Base-by-base conservation (phyloP, 2,329 filamentous ascomycete species). In the Trichoderma pleuroti region DNA sequence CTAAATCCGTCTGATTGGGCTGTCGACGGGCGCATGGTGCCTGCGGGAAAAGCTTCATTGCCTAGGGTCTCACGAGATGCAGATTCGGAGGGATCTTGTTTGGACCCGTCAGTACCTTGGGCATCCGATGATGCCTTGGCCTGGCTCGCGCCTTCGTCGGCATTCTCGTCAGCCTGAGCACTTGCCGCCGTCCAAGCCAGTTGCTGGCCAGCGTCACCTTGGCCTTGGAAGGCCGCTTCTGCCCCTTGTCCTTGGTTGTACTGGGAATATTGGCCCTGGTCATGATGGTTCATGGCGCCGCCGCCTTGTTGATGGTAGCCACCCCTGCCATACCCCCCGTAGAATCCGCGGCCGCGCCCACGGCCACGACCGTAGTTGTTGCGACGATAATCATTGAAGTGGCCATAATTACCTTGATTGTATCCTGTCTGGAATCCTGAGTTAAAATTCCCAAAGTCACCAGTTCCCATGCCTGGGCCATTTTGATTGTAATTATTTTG, bases 401-500 rank as follows among this genome's bases (percentile, higher is more conserved):
- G 84, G 83, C 90, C 90, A 89, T 92, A 94, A 87, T 93, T 93
- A 90, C 91, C 91, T 89, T 91, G 89, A 88, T 90, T 91, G 88
- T 86, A 91, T 85, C 88, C 92, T 90, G 90, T 91, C 82, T 87
- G 87, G 86, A 88, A 93, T 84, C 90, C 90, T 86, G 89, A 86
- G 86, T 92, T 91, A 88, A 91, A 90, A 84, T 88, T 87, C 84
- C 91, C 91, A 89, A 88, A 93, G 84, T 93, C 91, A 92, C 90
- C 90, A 86, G 87, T 86, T 84, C 89, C 90, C 88, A 92, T 92
- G 86, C 90, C 89, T 87, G 88, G 87, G 88, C 89, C 90, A 92
- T 89, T 93, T 92, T 91, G 85, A 90, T 90, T 94, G 90, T 89
- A 93, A 91, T 93, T 93, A 93, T 93, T 91, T 91, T 92, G 91